Conservation (phyloP, 805 yeast genomes). For the Candida jianshihensis region DNA sequence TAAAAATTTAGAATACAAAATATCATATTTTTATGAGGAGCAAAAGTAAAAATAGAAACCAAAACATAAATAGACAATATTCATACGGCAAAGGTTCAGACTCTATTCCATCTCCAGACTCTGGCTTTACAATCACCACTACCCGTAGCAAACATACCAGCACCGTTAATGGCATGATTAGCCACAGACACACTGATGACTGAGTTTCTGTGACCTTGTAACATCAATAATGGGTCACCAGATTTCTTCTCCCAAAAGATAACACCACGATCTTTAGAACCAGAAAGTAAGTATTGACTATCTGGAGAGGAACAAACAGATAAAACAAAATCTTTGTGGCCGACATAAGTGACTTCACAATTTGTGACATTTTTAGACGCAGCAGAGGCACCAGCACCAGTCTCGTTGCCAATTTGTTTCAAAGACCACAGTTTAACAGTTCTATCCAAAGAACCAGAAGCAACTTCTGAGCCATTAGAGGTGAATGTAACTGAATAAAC, state of each 20-base stretch:
- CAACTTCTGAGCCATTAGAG: slow-evolving; percentile 84
- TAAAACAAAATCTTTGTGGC: slow-evolving; percentile 93
- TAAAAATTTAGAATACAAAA: too few relatives aligned
- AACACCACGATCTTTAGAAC: slow-evolving; percentile 95
- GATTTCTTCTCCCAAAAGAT: slow-evolving; percentile 92
- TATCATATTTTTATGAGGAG: not conserved
- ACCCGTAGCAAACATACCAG: slow-evolving; percentile 92
- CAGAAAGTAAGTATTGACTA: slow-evolving; percentile 83
- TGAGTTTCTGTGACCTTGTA: slow-evolving; percentile 94
- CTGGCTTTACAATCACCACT: slow-evolving; percentile 97
- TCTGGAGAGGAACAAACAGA: slow-evolving; percentile 93
- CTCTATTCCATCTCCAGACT: slow-evolving; percentile 82
- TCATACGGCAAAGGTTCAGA: slow-evolving; percentile 8
- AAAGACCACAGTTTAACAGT: slow-evolving; percentile 95
- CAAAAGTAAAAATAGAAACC: slow-evolving; percentile 1
- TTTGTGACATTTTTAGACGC: slow-evolving; percentile 39
- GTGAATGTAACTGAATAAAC: slow-evolving; percentile 94
- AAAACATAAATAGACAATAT: slow-evolving; percentile 1
- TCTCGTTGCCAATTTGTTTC: slow-evolving; percentile 45
- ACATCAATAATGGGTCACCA: slow-evolving; percentile 89
- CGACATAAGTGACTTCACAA: slow-evolving; percentile 89
- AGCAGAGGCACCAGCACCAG: slow-evolving; percentile 33
- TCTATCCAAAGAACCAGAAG: slow-evolving; percentile 91
- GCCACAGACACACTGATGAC: slow-evolving; percentile 93
- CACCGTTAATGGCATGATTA: slow-evolving; percentile 62